Evolutionary conservation across 2,329 filamentous ascomycete species (phyloP).

Genomic region (Beauveria scarabaeidicola): DNA sequence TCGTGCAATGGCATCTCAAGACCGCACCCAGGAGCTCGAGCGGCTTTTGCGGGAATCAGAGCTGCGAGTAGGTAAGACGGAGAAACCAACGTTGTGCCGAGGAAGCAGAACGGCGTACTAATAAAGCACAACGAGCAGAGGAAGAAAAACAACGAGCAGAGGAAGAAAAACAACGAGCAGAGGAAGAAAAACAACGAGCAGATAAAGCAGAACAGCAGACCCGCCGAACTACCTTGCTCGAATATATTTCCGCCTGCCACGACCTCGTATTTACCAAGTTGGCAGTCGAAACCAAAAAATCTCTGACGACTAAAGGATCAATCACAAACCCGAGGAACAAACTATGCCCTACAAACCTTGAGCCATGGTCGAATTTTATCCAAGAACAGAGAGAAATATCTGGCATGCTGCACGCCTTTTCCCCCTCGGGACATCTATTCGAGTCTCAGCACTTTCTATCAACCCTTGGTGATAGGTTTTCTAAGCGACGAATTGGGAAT

Average conservation of each 20-base stretch:
- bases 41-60: too few species aligned
- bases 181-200: conserved; percentile 13
- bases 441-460: not conserved
- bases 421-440: too few species aligned
- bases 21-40: too few species aligned
- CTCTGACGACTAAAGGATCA: conserved; percentile 20
- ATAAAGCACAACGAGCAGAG: too few species aligned
- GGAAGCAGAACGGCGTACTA: too few species aligned
- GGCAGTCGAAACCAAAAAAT: conserved; percentile 17
- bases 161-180: conserved; percentile 7
- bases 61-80: too few species aligned
- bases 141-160: conserved; percentile 9
- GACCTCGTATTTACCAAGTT: conserved; percentile 19
- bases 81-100: too few species aligned
- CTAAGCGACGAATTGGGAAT: conserved; percentile 14
- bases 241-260: conserved; percentile 25
- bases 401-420: too few species aligned
- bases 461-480: conserved; percentile 18
- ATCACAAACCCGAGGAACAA: conserved; percentile 24
- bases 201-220: conserved; percentile 17
- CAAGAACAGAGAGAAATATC: not conserved
- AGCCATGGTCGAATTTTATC: conserved; percentile 16
- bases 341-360: conserved; percentile 21
- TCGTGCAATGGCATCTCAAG: too few species aligned
- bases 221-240: conserved; percentile 20